Conservation (phyloP, 75 land plant genomes). For the Selaginella moellendorffii region DNA sequence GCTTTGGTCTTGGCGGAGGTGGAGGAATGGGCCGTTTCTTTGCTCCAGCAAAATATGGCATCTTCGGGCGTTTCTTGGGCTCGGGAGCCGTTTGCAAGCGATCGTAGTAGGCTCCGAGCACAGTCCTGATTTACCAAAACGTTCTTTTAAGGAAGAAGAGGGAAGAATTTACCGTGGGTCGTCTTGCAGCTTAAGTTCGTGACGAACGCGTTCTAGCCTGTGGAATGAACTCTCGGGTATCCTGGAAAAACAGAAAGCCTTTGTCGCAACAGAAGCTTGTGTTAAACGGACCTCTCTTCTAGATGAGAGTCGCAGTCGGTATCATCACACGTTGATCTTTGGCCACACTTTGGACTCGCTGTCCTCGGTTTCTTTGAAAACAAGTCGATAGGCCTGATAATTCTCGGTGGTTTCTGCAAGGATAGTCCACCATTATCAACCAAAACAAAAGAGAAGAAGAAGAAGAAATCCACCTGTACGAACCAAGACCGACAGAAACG, state of each 20-base stretch:
- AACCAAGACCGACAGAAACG: too few relatives aligned
- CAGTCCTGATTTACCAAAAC: too few relatives aligned
- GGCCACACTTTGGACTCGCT: too few relatives aligned
- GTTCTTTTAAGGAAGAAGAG: too few relatives aligned
- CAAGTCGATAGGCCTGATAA: neutral
- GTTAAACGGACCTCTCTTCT: neutral
- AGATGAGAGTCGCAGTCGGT: too few relatives aligned
- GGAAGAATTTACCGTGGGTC: too few relatives aligned
- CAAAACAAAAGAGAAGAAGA: too few relatives aligned
- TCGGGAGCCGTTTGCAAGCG: neutral
- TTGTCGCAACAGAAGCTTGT: neutral
- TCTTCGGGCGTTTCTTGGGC: neutral
- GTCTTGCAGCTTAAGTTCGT: neutral
- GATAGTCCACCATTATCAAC: too few relatives aligned
- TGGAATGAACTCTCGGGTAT: neutral
- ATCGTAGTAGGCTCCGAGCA: neutral
- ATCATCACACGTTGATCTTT: too few relatives aligned
- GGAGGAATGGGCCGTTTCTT: neutral
- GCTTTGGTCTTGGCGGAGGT: neutral
- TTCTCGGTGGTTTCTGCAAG: neutral
- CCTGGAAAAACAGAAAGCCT: neutral
- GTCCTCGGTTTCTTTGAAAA: neutral
- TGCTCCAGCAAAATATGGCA: neutral
- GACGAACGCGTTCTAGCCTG: neutral
- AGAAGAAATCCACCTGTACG: too few relatives aligned